Conservation (phyloP, 441 rosid genomes). For the Erysimum cheiri region DNA sequence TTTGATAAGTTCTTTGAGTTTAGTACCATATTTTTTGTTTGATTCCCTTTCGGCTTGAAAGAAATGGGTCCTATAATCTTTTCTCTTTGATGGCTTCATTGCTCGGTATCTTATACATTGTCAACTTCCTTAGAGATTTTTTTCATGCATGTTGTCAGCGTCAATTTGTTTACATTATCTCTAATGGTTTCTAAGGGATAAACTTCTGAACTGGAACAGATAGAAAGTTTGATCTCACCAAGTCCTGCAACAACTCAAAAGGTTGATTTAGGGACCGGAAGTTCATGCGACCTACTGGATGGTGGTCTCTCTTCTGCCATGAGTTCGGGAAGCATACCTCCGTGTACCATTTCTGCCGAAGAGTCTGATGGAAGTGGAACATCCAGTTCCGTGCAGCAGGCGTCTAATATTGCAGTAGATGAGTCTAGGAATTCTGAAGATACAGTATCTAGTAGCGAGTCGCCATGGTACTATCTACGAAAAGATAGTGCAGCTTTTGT, state of each 20-base stretch:
- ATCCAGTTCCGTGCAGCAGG: slow-evolving; percentile 40
- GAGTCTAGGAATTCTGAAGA: slow-evolving; percentile 58
- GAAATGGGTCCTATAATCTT: slow-evolving; percentile 13
- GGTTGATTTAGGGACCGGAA: slow-evolving; percentile 48
- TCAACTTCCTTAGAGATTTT: slow-evolving; percentile 18
- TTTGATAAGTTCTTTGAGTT: slow-evolving; percentile 16
- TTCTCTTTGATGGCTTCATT: slow-evolving; percentile 19
- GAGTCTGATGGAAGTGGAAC: slow-evolving; percentile 50
- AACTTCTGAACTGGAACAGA: slow-evolving; percentile 50
- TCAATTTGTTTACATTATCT: slow-evolving; percentile 22
- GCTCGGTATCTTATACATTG: slow-evolving; percentile 16
- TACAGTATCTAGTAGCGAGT: slow-evolving; percentile 71
- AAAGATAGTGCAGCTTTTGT: slow-evolving; percentile 90
- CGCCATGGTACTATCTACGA: slow-evolving; percentile 93
- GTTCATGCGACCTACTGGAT: slow-evolving; percentile 50
- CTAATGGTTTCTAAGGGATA: slow-evolving; percentile 48
- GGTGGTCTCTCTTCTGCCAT: slow-evolving; percentile 47
- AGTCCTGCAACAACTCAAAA: slow-evolving; percentile 51
- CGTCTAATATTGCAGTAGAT: slow-evolving; percentile 48
- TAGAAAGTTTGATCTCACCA: slow-evolving; percentile 49
- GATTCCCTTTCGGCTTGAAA: slow-evolving; percentile 16
- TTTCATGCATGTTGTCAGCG: slow-evolving; percentile 2
- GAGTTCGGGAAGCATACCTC: slow-evolving; percentile 48
- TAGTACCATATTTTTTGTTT: slow-evolving; percentile 19
- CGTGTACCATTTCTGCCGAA: slow-evolving; percentile 48